A percentile compares a stretch with the other conserved stretches of the same genome.
Conservation (phyloP, 1,284 basidiomycete genomes). For the Coriolopsis trogii region DNA sequence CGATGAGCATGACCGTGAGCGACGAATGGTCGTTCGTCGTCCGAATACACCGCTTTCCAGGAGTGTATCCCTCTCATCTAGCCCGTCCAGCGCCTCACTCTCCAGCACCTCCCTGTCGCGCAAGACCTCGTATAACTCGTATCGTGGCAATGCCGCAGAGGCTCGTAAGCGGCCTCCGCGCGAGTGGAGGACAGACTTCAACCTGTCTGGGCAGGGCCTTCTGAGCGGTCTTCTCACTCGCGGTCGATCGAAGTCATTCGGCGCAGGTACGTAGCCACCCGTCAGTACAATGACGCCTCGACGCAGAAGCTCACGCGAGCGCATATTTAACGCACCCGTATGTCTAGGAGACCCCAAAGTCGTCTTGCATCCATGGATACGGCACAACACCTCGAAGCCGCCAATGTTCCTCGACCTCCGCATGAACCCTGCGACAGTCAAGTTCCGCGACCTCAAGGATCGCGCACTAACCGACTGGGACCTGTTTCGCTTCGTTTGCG, state of each 20-base stretch:
- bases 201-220: constrained; percentile 28
- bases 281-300: too few species aligned
- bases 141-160: constrained; percentile 24
- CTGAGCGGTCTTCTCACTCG: constrained; percentile 29
- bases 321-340: not conserved
- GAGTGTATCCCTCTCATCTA: constrained; percentile 21
- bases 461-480: constrained; percentile 41
- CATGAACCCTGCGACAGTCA: constrained; percentile 33
- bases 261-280: constrained; percentile 7
- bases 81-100: constrained; percentile 15
- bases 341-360: constrained; percentile 21
- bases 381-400: constrained; percentile 32
- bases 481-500: constrained; percentile 46
- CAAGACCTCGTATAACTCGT: constrained; percentile 22
- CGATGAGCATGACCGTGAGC: constrained; percentile 8
- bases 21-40: constrained; percentile 1
- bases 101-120: constrained; percentile 17
- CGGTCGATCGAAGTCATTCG: constrained; percentile 25
- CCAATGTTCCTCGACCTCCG: constrained; percentile 42
- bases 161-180: constrained; percentile 34
- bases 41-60: constrained; percentile 21
- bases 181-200: constrained; percentile 40
- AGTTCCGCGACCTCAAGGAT: constrained; percentile 42
- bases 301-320: not conserved
- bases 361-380: constrained; percentile 39